phyloP scores from a whole-genome alignment of 1,139 yeast species.

The Scheffersomyces illinoinensis region DNA sequence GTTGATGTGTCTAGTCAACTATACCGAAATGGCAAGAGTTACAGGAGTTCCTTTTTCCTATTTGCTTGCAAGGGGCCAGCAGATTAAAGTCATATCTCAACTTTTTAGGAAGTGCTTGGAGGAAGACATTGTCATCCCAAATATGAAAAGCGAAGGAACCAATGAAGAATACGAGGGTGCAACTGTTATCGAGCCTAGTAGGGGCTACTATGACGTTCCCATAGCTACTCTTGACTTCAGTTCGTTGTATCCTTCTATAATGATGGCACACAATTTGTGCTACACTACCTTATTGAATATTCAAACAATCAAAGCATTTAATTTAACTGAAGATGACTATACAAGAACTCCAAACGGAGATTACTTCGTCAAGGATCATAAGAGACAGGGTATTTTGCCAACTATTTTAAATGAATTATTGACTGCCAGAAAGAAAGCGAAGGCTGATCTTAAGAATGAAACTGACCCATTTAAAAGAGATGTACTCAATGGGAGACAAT shows the following conservation, averaged over 20 bases:
- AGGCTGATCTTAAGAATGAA: slow-evolving; percentile 84
- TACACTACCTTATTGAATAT: slow-evolving; percentile 83
- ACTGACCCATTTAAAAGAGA: slow-evolving; percentile 92
- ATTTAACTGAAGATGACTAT: slow-evolving; percentile 73
- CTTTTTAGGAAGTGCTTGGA: slow-evolving; percentile 87
- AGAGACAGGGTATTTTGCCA: slow-evolving; percentile 85
- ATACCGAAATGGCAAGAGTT: slow-evolving; percentile 99
- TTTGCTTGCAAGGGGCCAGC: slow-evolving; percentile 89
- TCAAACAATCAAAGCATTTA: slow-evolving; percentile 65
- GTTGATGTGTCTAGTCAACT: slow-evolving; percentile 93
- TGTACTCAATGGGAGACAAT: slow-evolving; percentile 94
- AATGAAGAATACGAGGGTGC: slow-evolving; percentile 98
- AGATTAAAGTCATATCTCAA: slow-evolving; percentile 95
- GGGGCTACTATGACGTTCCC: slow-evolving; percentile 96
- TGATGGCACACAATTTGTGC: slow-evolving; percentile 99
- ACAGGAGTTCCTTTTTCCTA: slow-evolving; percentile 98
- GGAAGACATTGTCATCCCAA: slow-evolving; percentile 86
- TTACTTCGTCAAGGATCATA: slow-evolving; percentile 72
- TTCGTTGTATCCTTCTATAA: slow-evolving; percentile 94
- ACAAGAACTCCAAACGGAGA: slow-evolving; percentile 91
- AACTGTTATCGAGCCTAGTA: slow-evolving; percentile 92
- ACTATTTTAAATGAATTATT: slow-evolving; percentile 86
- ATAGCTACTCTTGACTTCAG: slow-evolving; percentile 98
- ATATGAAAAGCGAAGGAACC: slow-evolving; percentile 77
- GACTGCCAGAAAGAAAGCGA: slow-evolving; percentile 91